Percentiles rank a stretch among this genome's conserved stretches.
phyloP scores from a whole-genome alignment of 768 basidiomycete species.

The Mycena vulgaris region DNA sequence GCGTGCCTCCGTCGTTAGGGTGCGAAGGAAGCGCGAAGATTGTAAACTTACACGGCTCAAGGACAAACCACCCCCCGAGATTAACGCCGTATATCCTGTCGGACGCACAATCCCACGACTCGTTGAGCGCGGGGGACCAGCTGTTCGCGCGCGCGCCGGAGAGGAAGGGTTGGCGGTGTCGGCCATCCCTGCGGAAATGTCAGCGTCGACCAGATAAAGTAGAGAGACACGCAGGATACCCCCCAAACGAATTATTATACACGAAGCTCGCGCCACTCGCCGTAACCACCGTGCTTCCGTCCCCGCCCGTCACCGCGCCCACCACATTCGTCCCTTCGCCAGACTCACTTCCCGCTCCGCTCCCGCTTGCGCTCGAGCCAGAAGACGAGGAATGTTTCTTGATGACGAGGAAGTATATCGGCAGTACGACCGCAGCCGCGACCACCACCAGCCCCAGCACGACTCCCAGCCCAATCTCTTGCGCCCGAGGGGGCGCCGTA shows the following conservation, averaged over 20 bases:
- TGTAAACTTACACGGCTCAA: no score
- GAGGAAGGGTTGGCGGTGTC: slow-evolving; percentile 81
- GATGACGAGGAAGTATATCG: slow-evolving; percentile 71
- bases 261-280: slow-evolving; percentile 81
- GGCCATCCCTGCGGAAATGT: slow-evolving; percentile 61
- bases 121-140: slow-evolving; percentile 86
- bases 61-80: no score
- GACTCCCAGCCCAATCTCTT: slow-evolving; percentile 43
- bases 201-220: no score
- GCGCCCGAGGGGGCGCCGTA: background rate
- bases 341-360: no score
- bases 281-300: slow-evolving; percentile 76
- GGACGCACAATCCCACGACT: slow-evolving; percentile 79
- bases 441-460: slow-evolving; percentile 58
- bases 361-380: slow-evolving; percentile 17
- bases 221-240: slow-evolving; percentile 70
- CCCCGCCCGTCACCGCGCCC: slow-evolving; percentile 66
- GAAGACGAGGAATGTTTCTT: slow-evolving; percentile 49
- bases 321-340: slow-evolving; percentile 26
- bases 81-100: slow-evolving; percentile 74
- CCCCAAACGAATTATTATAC: slow-evolving; percentile 85
- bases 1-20: no score
- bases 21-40: no score
- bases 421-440: slow-evolving; percentile 59
- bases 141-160: slow-evolving; percentile 81